Conservation (phyloP, 495 filamentous ascomycete genomes). For the Rostrohypoxylon terebratum region DNA sequence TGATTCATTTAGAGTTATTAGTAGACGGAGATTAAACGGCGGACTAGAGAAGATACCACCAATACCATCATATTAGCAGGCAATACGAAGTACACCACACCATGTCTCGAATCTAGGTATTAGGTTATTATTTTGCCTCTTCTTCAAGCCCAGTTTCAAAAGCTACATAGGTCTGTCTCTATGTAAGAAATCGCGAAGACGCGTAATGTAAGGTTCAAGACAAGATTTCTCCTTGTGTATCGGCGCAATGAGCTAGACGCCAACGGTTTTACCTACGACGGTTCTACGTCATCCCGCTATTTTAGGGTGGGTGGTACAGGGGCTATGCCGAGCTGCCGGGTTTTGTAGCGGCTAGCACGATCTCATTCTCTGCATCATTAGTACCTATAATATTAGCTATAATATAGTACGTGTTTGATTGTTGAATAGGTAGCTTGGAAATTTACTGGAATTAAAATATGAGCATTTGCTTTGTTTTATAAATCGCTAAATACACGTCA, state of each 20-base stretch:
- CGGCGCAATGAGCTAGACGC: slow-evolving; percentile 9
- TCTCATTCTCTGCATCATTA: not conserved
- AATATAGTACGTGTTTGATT: not conserved
- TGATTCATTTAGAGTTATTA: not conserved
- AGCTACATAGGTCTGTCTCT: not conserved
- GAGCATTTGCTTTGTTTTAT: not conserved
- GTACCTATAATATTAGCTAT: not conserved
- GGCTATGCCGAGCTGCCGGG: slow-evolving; percentile 14
- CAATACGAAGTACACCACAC: slow-evolving; percentile 20
- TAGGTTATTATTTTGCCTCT: no score
- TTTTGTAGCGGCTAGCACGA: slow-evolving; percentile 13
- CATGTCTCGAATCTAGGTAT: no score
- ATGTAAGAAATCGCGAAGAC: slow-evolving; percentile 15
- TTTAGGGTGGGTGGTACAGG: slow-evolving; percentile 12
- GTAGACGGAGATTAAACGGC: not conserved
- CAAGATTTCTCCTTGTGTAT: slow-evolving; percentile 29
- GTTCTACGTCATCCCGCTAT: slow-evolving; percentile 43
- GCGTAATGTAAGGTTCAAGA: slow-evolving; percentile 17
- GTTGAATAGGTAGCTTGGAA: not conserved
- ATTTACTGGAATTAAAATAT: not conserved
- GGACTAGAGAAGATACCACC: not conserved
- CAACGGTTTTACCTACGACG: slow-evolving; percentile 11
- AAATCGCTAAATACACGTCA: slow-evolving; percentile 15
- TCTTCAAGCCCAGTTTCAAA: no score
- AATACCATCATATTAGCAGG: slow-evolving; percentile 11